These are phyloP conservation scores for Sarocladium strictum DNA, from an alignment of 2,329 filamentous ascomycete species.

Conservation along the genomic window DNA sequence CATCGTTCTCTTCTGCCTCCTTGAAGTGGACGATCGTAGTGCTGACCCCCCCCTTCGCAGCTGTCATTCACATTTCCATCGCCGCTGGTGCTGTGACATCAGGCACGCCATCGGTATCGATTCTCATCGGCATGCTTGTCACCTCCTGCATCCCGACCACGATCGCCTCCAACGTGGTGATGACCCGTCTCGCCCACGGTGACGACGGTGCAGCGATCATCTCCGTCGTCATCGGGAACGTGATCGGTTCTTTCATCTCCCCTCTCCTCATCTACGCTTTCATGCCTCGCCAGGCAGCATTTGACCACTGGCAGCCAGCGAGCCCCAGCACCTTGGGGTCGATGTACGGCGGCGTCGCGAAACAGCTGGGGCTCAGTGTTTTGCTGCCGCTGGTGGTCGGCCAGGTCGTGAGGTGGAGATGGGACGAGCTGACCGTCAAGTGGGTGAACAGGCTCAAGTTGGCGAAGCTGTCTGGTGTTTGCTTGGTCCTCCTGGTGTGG, in stretches of 20 bases:
- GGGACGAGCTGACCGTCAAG: conserved; percentile 45
- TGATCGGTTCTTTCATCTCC: conserved; percentile 61
- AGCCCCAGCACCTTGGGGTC: conserved; percentile 45
- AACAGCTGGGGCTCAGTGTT: conserved; percentile 62
- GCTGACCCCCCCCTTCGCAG: conserved; percentile 18
- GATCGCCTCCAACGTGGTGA: conserved; percentile 67
- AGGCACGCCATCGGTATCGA: conserved; percentile 54
- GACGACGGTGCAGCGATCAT: conserved; percentile 51
- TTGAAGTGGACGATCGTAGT: background rate
- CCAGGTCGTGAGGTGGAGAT: conserved; percentile 49
- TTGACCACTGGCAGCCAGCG: conserved; percentile 49
- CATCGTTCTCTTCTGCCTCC: background rate
- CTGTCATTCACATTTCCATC: conserved; percentile 40
- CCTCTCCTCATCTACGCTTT: conserved; percentile 59
- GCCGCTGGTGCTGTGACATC: conserved; percentile 42
- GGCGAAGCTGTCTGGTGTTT: conserved; percentile 42
- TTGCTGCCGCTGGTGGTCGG: conserved; percentile 58
- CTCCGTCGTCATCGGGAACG: conserved; percentile 65
- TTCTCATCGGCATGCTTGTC: conserved; percentile 63
- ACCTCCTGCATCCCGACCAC: conserved; percentile 66
- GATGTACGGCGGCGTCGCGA: conserved; percentile 62
- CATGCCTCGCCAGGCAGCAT: conserved; percentile 44
- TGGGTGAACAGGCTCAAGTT: conserved; percentile 48
- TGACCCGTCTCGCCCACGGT: conserved; percentile 63
- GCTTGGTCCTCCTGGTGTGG: conserved; percentile 43